Conservation (phyloP, 2,329 filamentous ascomycete species). For the Bipolaris victoriae region DNA sequence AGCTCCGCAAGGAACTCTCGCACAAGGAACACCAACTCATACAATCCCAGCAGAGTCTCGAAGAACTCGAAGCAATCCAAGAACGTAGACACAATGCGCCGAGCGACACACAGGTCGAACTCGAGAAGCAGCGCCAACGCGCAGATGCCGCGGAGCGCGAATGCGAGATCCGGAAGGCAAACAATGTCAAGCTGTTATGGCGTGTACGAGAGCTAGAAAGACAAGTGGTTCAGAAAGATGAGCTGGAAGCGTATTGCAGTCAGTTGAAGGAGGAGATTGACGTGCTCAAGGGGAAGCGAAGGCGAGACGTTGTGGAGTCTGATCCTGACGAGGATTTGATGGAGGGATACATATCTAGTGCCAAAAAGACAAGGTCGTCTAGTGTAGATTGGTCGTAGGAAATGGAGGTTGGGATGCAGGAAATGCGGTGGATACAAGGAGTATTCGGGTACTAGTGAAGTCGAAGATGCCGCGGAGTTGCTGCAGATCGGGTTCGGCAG, state of each 20-base stretch:
- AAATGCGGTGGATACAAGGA: too few species aligned
- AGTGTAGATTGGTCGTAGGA: background rate
- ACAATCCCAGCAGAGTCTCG: background rate
- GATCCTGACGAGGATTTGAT: background rate
- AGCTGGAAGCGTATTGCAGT: constrained; percentile 5
- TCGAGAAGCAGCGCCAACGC: constrained; percentile 1
- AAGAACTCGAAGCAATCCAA: constrained; percentile 2
- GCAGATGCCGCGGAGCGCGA: constrained; percentile 4
- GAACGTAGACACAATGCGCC: background rate
- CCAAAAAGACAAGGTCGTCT: background rate
- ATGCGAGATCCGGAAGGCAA: background rate
- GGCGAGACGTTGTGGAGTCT: background rate
- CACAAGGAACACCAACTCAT: constrained; percentile 5
- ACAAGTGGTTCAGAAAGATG: background rate
- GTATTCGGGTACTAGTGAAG: background rate
- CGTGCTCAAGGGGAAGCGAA: background rate
- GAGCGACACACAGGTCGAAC: background rate
- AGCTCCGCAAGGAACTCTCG: background rate
- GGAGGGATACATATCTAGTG: background rate
- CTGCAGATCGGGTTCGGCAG: constrained; percentile 5
- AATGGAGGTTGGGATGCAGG: background rate
- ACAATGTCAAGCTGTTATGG: background rate
- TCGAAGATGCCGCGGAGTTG: constrained; percentile 9
- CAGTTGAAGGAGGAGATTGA: background rate
- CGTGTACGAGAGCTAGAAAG: constrained; percentile 1